Evolutionary conservation across 345 rosid genomes (phyloP).

Genomic region (Raphanus sativus): DNA sequence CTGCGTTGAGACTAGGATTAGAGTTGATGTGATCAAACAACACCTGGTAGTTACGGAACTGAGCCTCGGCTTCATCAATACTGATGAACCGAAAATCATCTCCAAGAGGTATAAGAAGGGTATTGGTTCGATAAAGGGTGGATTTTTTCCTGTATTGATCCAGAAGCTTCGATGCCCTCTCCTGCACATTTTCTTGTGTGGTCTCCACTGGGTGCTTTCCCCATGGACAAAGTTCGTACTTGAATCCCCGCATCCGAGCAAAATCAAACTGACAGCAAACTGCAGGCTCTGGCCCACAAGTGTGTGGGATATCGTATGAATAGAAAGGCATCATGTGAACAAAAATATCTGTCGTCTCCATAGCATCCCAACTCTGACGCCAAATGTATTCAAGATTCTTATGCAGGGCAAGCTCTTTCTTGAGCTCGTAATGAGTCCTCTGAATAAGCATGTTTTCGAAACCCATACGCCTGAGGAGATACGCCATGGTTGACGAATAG

Average conservation of each 20-base stretch:
- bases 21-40: constrained; percentile 92
- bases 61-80: constrained; percentile 88
- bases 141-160: constrained; percentile 99
- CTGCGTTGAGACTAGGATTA: constrained; percentile 79
- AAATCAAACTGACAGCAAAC: constrained; percentile 97
- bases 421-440: constrained; percentile 97
- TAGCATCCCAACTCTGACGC: constrained; percentile 97
- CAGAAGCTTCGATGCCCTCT: constrained; percentile 73
- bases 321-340: constrained; percentile 99
- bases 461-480: constrained; percentile 97
- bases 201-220: constrained; percentile 69
- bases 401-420: constrained; percentile 88
- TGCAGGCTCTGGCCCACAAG: constrained; percentile 99
- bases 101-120: constrained; percentile 94
- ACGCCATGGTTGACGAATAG: constrained; percentile 96
- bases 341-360: constrained; percentile 91
- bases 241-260: constrained; percentile 63
- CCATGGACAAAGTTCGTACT: constrained; percentile 91
- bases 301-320: constrained; percentile 96
- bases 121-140: constrained; percentile 76
- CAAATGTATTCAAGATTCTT: constrained; percentile 90
- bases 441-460: constrained; percentile 99
- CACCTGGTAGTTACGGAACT: constrained; percentile 86
- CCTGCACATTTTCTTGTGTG: constrained; percentile 76
- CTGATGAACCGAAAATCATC: constrained; percentile 92